Evolutionary conservation across 108 stramenopile species (phyloP), one percentile per base, ranked within the genome.

Genomic region (Epipyxis sp.): DNA sequence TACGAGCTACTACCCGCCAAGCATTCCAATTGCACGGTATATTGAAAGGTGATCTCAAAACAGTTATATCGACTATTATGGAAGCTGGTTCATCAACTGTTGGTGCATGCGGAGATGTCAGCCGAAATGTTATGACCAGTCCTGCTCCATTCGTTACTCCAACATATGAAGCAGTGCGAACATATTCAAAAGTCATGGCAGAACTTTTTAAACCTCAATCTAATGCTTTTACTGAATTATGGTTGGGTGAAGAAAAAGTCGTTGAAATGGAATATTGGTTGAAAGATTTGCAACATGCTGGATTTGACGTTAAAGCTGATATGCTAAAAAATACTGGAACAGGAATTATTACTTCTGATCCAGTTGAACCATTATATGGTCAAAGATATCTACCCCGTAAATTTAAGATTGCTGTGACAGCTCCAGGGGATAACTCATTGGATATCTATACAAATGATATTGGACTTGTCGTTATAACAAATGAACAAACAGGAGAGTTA

Each of bases 391-490:
- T 98, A 74, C 97, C 97, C 3, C 91, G 95, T 25, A 98, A 98
- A 85, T 98, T 97, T 88, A 98, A 98, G 91, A 96, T 98, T 79
- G 95, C 92, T 59, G 90, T 98, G 34, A 96, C 97, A 1, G 95
- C 97, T 58, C 82, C 84, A 20, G 95, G 94, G 1, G 95, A 95
- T 83, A 98, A 98, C 86, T 91, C 90, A 41, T 72, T 98, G 50
- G 97, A 98, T 90, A 81, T 98, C 57, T 97, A 94, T 90, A 95
- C 95, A 40, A 97, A 98, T 78, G 95, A 96, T 83, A 95, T 98
- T 79, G 96, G 95, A 40, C 78, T 85, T 43, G 92, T 98, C 34
- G 95, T 94, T 57, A 88, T 96, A 76, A 91, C 86, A 72, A 83
- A 91, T 78, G 83, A 83, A 30, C 81, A 79, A 6, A 78, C 43